These are phyloP conservation scores for Groenewaldozyma auringiensis DNA, from an alignment of 1,139 yeast species.

Conservation along the genomic window DNA sequence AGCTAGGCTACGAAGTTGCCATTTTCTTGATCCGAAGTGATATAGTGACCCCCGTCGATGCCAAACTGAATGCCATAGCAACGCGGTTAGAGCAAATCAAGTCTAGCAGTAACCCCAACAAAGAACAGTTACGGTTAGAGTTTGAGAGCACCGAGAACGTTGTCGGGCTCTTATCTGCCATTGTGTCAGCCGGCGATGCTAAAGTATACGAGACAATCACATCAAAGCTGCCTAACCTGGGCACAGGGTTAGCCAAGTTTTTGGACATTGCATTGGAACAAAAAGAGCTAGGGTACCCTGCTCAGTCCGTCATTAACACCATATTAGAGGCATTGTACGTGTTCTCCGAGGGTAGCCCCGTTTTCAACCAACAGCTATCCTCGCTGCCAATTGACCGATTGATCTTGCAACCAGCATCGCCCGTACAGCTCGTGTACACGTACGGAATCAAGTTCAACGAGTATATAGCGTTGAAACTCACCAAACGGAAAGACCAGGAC, in stretches of 20 bases:
- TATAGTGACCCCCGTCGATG: constrained; percentile 55
- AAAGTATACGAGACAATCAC: constrained; percentile 50
- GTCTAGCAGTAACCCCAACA: constrained; percentile 15
- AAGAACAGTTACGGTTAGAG: constrained; percentile 42
- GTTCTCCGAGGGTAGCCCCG: constrained; percentile 22
- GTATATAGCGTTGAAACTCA: constrained; percentile 13
- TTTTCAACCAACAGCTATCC: constrained; percentile 15
- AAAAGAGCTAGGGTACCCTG: not conserved
- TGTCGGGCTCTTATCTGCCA: constrained; percentile 56
- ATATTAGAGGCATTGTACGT: constrained; percentile 20
- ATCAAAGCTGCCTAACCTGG: constrained; percentile 29
- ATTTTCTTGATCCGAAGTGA: constrained; percentile 69
- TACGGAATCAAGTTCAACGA: constrained; percentile 24
- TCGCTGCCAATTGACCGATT: constrained; percentile 10
- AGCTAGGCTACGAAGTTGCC: constrained; percentile 84
- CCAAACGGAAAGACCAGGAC: constrained; percentile 10
- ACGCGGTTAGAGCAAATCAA: constrained; percentile 34
- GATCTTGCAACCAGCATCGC: constrained; percentile 10
- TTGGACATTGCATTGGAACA: constrained; percentile 3
- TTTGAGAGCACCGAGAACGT: constrained; percentile 69
- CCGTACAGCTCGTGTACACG: constrained; percentile 20
- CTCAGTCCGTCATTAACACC: constrained; percentile 13
- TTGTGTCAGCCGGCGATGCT: constrained; percentile 53
- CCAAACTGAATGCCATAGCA: constrained; percentile 32
- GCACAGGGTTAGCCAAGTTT: constrained; percentile 12